phyloP scores from a whole-genome alignment of 2,329 filamentous ascomycete species.

The Sporothrix variecibatus region DNA sequence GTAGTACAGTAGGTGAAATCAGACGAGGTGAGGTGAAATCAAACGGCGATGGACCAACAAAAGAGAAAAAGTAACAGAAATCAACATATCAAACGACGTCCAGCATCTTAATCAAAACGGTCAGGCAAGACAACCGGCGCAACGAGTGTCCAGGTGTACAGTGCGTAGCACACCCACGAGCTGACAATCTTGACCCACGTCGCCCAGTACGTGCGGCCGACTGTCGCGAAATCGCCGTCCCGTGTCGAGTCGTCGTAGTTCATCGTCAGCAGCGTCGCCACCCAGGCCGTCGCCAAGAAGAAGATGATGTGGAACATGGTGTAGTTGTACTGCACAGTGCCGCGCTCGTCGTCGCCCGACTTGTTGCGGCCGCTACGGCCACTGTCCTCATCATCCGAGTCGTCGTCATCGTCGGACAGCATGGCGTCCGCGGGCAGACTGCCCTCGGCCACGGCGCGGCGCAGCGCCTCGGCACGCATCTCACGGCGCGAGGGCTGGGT shows the following conservation, averaged over 20 bases:
- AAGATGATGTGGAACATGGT: constrained; percentile 96
- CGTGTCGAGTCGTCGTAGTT: constrained; percentile 67
- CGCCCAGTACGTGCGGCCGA: constrained; percentile 93
- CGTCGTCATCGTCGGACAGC: constrained; percentile 68
- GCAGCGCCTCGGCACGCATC: constrained; percentile 90
- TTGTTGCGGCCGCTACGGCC: constrained; percentile 64
- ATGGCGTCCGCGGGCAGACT: constrained; percentile 89
- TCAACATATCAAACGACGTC: not conserved
- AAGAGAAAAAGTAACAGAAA: not conserved
- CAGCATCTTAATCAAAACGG: constrained; percentile 64
- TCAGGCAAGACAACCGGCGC: constrained; percentile 85
- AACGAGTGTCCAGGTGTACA: constrained; percentile 91
- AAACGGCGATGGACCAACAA: not conserved
- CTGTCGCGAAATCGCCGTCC: constrained; percentile 79
- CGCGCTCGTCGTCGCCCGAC: constrained; percentile 82
- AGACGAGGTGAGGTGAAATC: not conserved
- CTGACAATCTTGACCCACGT: constrained; percentile 99
- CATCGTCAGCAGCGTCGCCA: constrained; percentile 81
- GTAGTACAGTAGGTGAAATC: not conserved
- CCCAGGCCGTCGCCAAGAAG: constrained; percentile 94
- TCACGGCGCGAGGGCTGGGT: constrained; percentile 83
- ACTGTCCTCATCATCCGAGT: constrained; percentile 66
- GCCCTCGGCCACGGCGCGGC: constrained; percentile 88
- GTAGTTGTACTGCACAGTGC: constrained; percentile 93
- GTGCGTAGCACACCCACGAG: constrained; percentile 91